These are phyloP conservation scores for Erodium moschatum DNA, from an alignment of 441 rosid genomes.

Conservation along the genomic window DNA sequence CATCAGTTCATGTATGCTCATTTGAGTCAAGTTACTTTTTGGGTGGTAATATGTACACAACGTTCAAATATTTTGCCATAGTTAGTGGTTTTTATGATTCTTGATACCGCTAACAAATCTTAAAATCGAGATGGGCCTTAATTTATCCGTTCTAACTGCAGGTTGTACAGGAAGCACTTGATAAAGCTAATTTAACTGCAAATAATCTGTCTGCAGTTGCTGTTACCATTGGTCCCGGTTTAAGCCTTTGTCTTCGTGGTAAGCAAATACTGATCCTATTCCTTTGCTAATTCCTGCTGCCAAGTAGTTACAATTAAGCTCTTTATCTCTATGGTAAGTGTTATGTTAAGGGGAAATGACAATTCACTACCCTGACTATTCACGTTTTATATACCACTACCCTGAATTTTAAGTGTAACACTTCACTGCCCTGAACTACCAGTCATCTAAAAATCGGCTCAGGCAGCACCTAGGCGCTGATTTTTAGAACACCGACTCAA, in stretches of 20 bases:
- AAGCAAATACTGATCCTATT: slow-evolving; percentile 18
- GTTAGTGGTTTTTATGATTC: background rate
- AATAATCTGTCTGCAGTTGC: slow-evolving; percentile 87
- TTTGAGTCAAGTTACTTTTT: background rate
- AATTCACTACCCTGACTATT: too few species aligned
- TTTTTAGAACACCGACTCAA: too few species aligned
- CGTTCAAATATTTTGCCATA: background rate
- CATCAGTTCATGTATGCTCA: background rate
- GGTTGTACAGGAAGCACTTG: slow-evolving; percentile 83
- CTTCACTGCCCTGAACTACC: too few species aligned
- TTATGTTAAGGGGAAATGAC: background rate
- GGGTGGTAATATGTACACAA: background rate
- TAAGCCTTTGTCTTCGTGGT: slow-evolving; percentile 94
- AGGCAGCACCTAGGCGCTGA: too few species aligned
- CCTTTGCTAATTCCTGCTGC: background rate
- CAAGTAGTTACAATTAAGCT: background rate
- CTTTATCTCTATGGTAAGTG: background rate
- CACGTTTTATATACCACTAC: too few species aligned
- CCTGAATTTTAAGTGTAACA: too few species aligned
- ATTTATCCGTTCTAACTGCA: slow-evolving; percentile 23
- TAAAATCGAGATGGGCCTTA: background rate
- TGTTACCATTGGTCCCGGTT: slow-evolving; percentile 96
- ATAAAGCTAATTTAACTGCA: slow-evolving; percentile 54
- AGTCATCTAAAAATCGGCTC: too few species aligned
- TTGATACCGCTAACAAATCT: background rate